Evolutionary conservation across 2,329 filamentous ascomycete genomes (phyloP).

Genomic region (Verticillium alfalfae): DNA sequence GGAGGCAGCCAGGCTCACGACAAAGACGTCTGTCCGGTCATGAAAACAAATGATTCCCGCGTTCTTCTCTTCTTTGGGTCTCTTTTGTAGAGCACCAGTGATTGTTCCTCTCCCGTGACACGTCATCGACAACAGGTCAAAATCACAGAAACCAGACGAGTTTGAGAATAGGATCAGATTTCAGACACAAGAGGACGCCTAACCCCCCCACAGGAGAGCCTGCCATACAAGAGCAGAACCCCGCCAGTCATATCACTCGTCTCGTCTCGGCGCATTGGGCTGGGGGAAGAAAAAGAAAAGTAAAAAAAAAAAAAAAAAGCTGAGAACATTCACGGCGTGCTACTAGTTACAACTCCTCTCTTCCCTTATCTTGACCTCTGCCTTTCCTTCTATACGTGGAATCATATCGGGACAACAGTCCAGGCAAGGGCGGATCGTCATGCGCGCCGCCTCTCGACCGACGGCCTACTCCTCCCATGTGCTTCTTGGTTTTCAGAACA

Average conservation of each 20-base stretch:
- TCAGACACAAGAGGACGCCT: neutral
- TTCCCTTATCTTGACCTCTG: neutral
- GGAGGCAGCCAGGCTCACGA: too few relatives aligned
- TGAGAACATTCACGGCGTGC: neutral
- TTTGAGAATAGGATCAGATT: neutral
- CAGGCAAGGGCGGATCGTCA: too few relatives aligned
- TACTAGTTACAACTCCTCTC: neutral
- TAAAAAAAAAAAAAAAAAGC: too few relatives aligned
- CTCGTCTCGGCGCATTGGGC: neutral
- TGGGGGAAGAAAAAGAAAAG: too few relatives aligned
- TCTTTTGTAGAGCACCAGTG: too few relatives aligned
- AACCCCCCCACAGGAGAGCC: neutral
- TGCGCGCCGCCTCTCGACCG: too few relatives aligned
- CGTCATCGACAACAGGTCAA: neutral
- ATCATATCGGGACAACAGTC: neutral
- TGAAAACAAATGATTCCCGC: neutral
- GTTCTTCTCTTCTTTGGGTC: too few relatives aligned
- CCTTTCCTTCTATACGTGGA: neutral
- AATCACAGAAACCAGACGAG: neutral
- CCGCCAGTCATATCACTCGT: neutral
- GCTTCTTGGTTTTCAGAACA: too few relatives aligned
- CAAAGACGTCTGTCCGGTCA: neutral
- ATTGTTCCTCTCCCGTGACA: too few relatives aligned
- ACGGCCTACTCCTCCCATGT: too few relatives aligned
- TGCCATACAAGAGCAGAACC: neutral